Evolutionary conservation across 225 moss, liverwort and hornwort genomes (phyloP), one percentile per base, ranked within the genome.

Genomic region (Polytrichum formosum): DNA sequence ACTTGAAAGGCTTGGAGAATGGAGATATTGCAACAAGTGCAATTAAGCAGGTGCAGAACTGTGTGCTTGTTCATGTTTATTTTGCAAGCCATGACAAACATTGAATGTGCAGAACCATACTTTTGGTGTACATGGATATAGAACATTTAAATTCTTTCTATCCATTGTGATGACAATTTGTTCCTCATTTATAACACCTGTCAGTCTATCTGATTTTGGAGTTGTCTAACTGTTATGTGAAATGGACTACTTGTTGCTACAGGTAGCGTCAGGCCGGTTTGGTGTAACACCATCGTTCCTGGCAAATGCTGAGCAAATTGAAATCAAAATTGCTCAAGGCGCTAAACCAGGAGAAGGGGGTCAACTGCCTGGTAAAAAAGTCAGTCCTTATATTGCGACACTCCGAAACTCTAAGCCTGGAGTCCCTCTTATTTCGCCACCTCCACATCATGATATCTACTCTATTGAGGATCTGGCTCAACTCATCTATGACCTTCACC

Each of bases 331-430:
- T 77, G 94, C 94, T 55, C 94, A 95, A 73, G 94, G 94, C 21
- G 94, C 94, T 54, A 95, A 95, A 83, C 94, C 94, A 63, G 94
- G 94, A 72, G 94, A 95, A 80, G 94, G 94, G 80, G 94, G 94
- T 64, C 94, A 95, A 69, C 79, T 95, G 73, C 94, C 94, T 56
- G 94, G 94, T 7, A 95, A 92, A 69, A 95, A 95, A 91, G 94
- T 95, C 27, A 95, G 92, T 81, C 82, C 84, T 29, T 95, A 95
- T 46, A 92, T 95, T 69, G 94, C 94, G 28, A 77, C 89, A n/a
- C 77, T 95, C 67, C 90, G 94, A 21, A 95, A 86, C 37, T 95
- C 94, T 5, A 95, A 95, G 73, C 75, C 92, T 65, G 92, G 89
- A 54, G 94, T 95, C 22, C 85, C 94, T 27, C 82, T 95, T 35